Evolutionary conservation across 2,329 filamentous ascomycete genomes (phyloP).

Genomic region (Trichoderma brevicompactum): DNA sequence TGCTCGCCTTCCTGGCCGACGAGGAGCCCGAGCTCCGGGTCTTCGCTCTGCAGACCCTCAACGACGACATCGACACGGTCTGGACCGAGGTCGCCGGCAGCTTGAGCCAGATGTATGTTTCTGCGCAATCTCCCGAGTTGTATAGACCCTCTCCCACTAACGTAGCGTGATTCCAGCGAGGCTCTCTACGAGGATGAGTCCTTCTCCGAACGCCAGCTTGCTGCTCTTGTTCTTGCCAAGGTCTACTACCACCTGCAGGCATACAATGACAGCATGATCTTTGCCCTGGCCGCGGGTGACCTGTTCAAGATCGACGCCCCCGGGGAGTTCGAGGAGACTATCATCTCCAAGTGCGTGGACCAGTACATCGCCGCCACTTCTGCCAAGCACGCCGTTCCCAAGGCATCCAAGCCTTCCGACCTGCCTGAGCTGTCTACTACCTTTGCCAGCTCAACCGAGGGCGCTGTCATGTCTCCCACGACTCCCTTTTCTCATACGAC

Average conservation of each 20-base stretch:
- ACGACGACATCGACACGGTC: conserved; percentile 93
- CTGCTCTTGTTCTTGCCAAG: conserved; percentile 92
- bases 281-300: conserved; percentile 91
- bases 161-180: conserved; percentile 65
- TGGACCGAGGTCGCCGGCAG: conserved; percentile 97
- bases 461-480: conserved; percentile 80
- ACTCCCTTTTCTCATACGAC: conserved; percentile 95
- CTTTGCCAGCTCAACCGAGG: conserved; percentile 72
- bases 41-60: conserved; percentile 92
- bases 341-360: conserved; percentile 97
- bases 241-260: conserved; percentile 99
- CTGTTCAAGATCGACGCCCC: conserved; percentile 90
- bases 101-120: conserved; percentile 83
- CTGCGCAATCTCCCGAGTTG: neutral
- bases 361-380: conserved; percentile 84
- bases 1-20: conserved; percentile 93
- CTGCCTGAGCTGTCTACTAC: conserved; percentile 77
- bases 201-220: conserved; percentile 92
- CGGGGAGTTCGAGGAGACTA: conserved; percentile 97
- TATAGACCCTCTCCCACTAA: neutral
- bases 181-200: conserved; percentile 94
- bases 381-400: conserved; percentile 54
- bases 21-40: conserved; percentile 92
- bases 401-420: conserved; percentile 49
- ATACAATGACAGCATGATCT: conserved; percentile 99